A percentile compares a stretch with the other conserved stretches of the same genome.
Conservation (phyloP, 768 basidiomycete species). For the Albatrellus ellisii region DNA sequence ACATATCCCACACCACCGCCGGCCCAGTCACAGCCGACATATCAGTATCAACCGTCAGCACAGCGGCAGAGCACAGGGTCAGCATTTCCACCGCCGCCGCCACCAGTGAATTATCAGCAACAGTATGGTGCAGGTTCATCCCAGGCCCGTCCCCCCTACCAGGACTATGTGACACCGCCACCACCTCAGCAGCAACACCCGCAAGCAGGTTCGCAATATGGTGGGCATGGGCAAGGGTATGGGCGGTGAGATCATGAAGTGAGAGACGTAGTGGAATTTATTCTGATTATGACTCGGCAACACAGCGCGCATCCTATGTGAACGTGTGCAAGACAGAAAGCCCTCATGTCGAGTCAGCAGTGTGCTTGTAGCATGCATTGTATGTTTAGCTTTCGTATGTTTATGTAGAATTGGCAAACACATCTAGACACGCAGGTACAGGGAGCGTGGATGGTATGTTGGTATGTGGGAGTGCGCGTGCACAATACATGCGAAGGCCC, state of each 20-base stretch:
- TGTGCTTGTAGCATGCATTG: too few species aligned
- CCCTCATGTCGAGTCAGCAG: too few species aligned
- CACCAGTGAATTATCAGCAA: constrained; percentile 16
- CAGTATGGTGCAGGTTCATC: constrained; percentile 15
- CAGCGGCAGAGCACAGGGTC: constrained; percentile 10
- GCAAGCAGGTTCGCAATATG: constrained; percentile 21
- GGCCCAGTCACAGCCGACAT: constrained; percentile 4
- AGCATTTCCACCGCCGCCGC: constrained; percentile 19
- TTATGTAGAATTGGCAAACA: too few species aligned
- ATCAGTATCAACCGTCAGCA: constrained; percentile 1
- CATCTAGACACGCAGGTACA: too few species aligned
- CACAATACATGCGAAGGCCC: too few species aligned
- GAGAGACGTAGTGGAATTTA: too few species aligned
- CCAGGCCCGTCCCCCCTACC: constrained; percentile 1
- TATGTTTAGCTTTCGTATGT: too few species aligned
- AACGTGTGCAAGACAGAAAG: too few species aligned
- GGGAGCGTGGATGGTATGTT: too few species aligned
- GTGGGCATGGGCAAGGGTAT: constrained; percentile 20
- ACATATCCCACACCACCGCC: constrained; percentile 14
- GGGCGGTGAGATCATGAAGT: background rate
- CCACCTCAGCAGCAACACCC: constrained; percentile 16
- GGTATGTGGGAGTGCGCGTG: too few species aligned
- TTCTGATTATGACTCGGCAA: too few species aligned
- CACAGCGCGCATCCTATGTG: too few species aligned
- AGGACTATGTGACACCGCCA: constrained; percentile 8